phyloP scores from a whole-genome alignment of 2,329 filamentous ascomycete genomes.

The Colletotrichum sp. region DNA sequence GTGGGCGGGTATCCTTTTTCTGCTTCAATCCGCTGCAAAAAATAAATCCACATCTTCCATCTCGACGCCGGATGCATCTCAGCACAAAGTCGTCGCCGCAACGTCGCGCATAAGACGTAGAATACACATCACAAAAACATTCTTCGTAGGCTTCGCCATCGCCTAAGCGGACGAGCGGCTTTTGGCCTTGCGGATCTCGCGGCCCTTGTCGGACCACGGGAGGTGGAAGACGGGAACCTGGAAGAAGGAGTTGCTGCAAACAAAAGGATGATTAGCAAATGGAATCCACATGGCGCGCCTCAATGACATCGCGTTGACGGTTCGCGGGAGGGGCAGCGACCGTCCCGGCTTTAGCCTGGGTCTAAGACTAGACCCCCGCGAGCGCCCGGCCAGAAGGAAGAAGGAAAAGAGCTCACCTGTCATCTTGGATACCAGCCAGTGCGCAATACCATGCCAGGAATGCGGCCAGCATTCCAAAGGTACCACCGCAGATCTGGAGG shows the following conservation, averaged over 20 bases:
- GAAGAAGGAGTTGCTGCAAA: slow-evolving; percentile 81
- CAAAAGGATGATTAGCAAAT: slow-evolving; percentile 27
- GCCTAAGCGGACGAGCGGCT: slow-evolving; percentile 39
- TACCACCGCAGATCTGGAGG: slow-evolving; percentile 74
- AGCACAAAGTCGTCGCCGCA: background rate
- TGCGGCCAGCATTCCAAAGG: slow-evolving; percentile 80
- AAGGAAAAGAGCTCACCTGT: slow-evolving; percentile 52
- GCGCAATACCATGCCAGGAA: slow-evolving; percentile 91
- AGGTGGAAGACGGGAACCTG: slow-evolving; percentile 92
- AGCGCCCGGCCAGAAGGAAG: background rate
- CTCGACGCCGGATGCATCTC: background rate
- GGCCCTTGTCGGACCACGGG: slow-evolving; percentile 87
- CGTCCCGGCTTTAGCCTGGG: background rate
- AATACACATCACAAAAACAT: background rate
- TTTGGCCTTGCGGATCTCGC: slow-evolving; percentile 60
- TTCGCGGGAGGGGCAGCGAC: background rate
- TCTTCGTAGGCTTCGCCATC: background rate
- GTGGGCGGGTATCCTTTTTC: background rate
- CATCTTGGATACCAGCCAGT: slow-evolving; percentile 80
- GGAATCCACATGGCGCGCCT: background rate
- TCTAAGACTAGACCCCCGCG: background rate
- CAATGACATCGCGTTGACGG: background rate
- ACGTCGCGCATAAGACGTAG: background rate
- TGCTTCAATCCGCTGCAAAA: background rate
- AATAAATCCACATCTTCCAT: background rate